phyloP scores from a whole-genome alignment of 768 basidiomycete genomes.

The Hemileccinum rubropunctum region DNA sequence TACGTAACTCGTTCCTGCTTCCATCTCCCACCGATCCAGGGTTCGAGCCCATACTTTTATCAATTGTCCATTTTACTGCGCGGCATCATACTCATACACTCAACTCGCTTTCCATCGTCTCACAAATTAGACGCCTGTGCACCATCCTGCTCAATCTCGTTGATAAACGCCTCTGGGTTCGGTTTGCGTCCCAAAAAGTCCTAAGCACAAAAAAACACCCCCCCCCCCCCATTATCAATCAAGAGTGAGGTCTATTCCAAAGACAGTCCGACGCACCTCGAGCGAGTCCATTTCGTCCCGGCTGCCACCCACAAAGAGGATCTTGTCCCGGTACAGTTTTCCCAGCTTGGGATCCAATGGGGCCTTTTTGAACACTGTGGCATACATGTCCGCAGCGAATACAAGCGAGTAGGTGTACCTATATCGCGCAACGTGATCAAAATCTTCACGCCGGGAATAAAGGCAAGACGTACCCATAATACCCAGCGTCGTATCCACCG shows the following conservation, averaged over 20 bases:
- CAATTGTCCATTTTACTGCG: too few species aligned
- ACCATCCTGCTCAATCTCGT: slow-evolving; percentile 51
- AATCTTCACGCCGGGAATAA: too few species aligned
- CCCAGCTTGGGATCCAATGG: slow-evolving; percentile 71
- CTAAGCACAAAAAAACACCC: slow-evolving; percentile 30
- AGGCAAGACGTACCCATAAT: slow-evolving; percentile 48
- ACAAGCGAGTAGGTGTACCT: slow-evolving; percentile 74
- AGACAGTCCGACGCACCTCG: slow-evolving; percentile 41
- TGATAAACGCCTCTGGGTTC: slow-evolving; percentile 70
- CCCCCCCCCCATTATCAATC: too few species aligned
- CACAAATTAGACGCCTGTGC: background rate
- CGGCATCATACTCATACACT: background rate
- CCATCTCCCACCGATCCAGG: too few species aligned
- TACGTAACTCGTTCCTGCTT: too few species aligned
- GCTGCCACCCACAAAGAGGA: slow-evolving; percentile 67
- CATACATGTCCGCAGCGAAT: slow-evolving; percentile 58
- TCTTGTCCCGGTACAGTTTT: slow-evolving; percentile 68
- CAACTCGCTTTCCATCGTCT: background rate
- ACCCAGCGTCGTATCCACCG: slow-evolving; percentile 68
- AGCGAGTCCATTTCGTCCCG: slow-evolving; percentile 78
- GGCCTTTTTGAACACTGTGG: slow-evolving; percentile 77
- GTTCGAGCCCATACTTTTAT: too few species aligned
- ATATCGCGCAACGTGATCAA: background rate
- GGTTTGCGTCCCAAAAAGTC: slow-evolving; percentile 76
- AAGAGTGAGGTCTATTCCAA: too few species aligned